Evolutionary conservation across 352 stramenopile genomes (phyloP).

Genomic region (Globisporangium radiosum): DNA sequence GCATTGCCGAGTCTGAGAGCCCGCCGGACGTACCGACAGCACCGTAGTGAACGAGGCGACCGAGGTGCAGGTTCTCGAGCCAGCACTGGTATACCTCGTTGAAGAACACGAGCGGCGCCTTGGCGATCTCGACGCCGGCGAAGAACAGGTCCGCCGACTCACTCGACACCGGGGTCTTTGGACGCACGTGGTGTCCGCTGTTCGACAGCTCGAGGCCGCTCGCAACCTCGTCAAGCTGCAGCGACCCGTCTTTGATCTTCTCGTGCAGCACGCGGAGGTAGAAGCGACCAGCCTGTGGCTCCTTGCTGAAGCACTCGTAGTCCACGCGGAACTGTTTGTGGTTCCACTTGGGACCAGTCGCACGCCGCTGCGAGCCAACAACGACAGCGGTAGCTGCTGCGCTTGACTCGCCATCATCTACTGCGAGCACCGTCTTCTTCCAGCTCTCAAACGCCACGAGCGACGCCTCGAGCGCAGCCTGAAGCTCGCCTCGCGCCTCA

Average conservation of each 20-base stretch:
- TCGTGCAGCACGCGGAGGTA: slow-evolving; percentile 71
- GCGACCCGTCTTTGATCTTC: slow-evolving; percentile 60
- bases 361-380: slow-evolving; percentile 19
- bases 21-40: slow-evolving; percentile 28
- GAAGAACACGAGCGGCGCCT: slow-evolving; percentile 55
- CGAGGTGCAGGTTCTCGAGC: slow-evolving; percentile 65
- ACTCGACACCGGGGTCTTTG: slow-evolving; percentile 29
- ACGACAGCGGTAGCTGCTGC: slow-evolving; percentile 12
- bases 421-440: slow-evolving; percentile 18
- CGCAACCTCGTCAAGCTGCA: slow-evolving; percentile 48
- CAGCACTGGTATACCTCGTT: slow-evolving; percentile 79
- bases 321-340: slow-evolving; percentile 56
- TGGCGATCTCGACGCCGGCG: slow-evolving; percentile 60
- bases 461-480: slow-evolving; percentile 30
- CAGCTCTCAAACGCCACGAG: slow-evolving; percentile 49
- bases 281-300: slow-evolving; percentile 58
- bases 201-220: slow-evolving; percentile 31
- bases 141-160: slow-evolving; percentile 43
- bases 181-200: slow-evolving; percentile 24
- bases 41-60: slow-evolving; percentile 25
- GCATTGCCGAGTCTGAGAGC: slow-evolving; percentile 4
- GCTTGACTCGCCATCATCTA: slow-evolving; percentile 4
- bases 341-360: slow-evolving; percentile 45
- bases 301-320: slow-evolving; percentile 55
- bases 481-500: slow-evolving; percentile 45